phyloP scores from a whole-genome alignment of 2,329 filamentous ascomycete species.

The Aspergillus sp. region DNA sequence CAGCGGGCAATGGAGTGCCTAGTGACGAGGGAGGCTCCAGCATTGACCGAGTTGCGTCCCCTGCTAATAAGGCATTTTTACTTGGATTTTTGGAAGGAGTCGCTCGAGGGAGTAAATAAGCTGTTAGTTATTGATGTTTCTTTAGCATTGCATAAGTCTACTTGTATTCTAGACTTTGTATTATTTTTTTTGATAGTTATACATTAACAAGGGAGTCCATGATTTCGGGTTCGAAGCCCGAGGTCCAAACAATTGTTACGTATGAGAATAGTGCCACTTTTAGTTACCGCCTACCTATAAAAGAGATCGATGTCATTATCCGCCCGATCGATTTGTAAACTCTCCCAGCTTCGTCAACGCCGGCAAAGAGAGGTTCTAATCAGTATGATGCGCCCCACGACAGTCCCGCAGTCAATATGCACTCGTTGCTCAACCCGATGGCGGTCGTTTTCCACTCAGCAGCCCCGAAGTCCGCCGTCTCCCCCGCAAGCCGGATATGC shows the following conservation, averaged over 20 bases:
- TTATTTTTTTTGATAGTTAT: neutral
- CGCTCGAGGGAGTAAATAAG: slow-evolving; percentile 43
- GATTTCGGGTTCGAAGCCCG: neutral
- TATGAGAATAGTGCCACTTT: neutral
- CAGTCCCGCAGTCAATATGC: slow-evolving; percentile 27
- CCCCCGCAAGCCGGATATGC: slow-evolving; percentile 49
- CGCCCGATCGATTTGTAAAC: slow-evolving; percentile 24
- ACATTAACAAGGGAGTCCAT: neutral
- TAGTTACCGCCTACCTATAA: neutral
- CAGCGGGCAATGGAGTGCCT: slow-evolving; percentile 20
- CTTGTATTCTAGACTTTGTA: slow-evolving; percentile 3
- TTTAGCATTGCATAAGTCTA: neutral
- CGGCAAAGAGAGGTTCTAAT: neutral
- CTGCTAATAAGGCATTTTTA: slow-evolving; percentile 73
- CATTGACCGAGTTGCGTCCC: slow-evolving; percentile 48
- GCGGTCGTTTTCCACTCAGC: slow-evolving; percentile 32
- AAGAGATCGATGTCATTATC: neutral
- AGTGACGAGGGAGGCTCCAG: slow-evolving; percentile 47
- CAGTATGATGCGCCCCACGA: slow-evolving; percentile 35
- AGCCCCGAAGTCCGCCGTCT: slow-evolving; percentile 25
- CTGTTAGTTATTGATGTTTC: neutral
- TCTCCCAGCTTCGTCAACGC: slow-evolving; percentile 3
- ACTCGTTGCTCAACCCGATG: slow-evolving; percentile 27
- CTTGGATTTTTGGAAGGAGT: slow-evolving; percentile 69
- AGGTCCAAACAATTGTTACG: neutral